These are phyloP conservation scores for Rosa multiflora DNA, from an alignment of 306 rosid species.

Conservation along the genomic window DNA sequence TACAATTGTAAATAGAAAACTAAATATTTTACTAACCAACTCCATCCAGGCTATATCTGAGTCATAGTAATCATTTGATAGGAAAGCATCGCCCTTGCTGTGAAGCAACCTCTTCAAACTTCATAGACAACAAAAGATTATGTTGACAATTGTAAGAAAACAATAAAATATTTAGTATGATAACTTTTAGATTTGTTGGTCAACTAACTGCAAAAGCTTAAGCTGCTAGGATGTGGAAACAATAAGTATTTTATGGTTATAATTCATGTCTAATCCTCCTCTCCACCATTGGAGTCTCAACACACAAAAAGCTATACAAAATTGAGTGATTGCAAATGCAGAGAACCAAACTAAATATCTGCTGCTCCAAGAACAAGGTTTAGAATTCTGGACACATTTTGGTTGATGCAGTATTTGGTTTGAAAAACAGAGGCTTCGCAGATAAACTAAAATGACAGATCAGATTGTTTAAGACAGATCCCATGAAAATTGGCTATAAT, in stretches of 20 bases:
- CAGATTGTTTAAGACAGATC: neutral
- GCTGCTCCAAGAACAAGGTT: neutral
- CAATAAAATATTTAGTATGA: neutral
- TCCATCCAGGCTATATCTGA: slow-evolving; percentile 95
- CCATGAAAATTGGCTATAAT: neutral
- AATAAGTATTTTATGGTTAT: neutral
- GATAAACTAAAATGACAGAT: neutral
- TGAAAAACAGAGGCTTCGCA: neutral
- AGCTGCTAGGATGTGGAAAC: neutral
- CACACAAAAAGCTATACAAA: neutral
- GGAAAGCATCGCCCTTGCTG: slow-evolving; percentile 87
- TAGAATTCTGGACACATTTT: neutral
- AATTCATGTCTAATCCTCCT: neutral
- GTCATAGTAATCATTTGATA: slow-evolving; percentile 85
- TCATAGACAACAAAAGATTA: slow-evolving; percentile 31
- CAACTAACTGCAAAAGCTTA: neutral
- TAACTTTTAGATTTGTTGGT: neutral
- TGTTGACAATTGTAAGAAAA: slow-evolving; percentile 16
- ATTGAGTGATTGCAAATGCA: slow-evolving; percentile 10
- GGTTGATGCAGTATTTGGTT: neutral
- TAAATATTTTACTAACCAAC: slow-evolving; percentile 65
- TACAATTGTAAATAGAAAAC: neutral
- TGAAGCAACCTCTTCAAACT: slow-evolving; percentile 90
- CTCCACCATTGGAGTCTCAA: neutral
- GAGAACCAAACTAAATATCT: neutral